Conservation (phyloP, 345 rosid species). For the Microthlaspi erraticum region DNA sequence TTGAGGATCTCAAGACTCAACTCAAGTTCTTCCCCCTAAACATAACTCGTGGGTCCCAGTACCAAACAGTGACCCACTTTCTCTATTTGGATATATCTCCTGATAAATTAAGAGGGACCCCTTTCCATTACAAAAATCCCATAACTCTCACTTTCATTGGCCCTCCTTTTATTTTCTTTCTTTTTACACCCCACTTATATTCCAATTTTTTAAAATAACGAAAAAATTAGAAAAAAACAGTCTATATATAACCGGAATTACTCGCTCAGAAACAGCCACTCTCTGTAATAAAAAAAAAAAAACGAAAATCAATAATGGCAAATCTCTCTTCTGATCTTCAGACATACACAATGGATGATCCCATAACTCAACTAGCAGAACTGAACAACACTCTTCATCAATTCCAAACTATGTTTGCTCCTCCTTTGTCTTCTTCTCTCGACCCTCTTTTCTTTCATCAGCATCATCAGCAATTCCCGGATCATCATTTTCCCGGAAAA, state of each 20-base stretch:
- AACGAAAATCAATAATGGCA: constrained; percentile 35
- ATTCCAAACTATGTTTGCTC: constrained; percentile 41
- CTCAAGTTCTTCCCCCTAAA: constrained; percentile 42
- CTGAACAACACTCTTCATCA: constrained; percentile 45
- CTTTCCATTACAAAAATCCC: constrained; percentile 34
- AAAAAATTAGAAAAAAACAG: not conserved
- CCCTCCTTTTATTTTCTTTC: not conserved
- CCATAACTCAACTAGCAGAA: constrained; percentile 50
- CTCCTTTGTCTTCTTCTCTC: constrained; percentile 45
- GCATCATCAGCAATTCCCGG: constrained; percentile 38
- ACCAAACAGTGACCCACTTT: constrained; percentile 27
- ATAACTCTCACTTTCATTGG: constrained; percentile 42
- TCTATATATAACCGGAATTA: constrained; percentile 29
- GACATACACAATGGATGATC: constrained; percentile 37
- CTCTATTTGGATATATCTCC: constrained; percentile 40
- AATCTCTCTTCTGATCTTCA: constrained; percentile 44
- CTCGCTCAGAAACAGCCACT: constrained; percentile 24
- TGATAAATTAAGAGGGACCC: constrained; percentile 21
- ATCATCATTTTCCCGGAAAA: constrained; percentile 34
- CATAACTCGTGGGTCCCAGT: constrained; percentile 13
- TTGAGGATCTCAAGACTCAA: no score
- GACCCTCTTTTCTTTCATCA: constrained; percentile 50
- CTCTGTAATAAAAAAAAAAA: not conserved
- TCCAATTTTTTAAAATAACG: not conserved
- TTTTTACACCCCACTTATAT: not conserved